Evolutionary conservation across 2,329 filamentous ascomycete species (phyloP).

Genomic region (Colletotrichum plurivorum): DNA sequence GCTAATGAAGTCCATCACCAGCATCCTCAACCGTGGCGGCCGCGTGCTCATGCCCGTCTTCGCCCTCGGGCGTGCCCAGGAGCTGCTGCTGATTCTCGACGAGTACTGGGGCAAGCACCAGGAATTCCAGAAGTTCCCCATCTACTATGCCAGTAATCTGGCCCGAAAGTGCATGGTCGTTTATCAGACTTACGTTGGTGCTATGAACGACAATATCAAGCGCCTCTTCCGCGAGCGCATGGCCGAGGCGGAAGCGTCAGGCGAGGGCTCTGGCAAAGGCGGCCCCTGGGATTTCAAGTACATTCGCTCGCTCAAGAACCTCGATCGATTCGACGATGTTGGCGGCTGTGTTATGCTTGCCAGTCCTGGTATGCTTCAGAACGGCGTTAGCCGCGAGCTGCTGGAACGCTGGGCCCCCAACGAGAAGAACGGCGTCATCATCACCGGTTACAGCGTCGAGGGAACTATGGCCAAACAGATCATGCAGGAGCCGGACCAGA

Average conservation of each 20-base stretch:
- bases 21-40: slow-evolving; percentile 90
- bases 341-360: slow-evolving; percentile 98
- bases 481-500: slow-evolving; percentile 94
- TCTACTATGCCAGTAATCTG: slow-evolving; percentile 97
- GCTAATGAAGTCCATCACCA: slow-evolving; percentile 95
- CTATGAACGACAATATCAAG: slow-evolving; percentile 99
- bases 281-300: slow-evolving; percentile 98
- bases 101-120: slow-evolving; percentile 95
- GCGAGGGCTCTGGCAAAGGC: slow-evolving; percentile 81
- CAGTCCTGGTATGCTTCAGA: slow-evolving; percentile 98
- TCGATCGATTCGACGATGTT: slow-evolving; percentile 96
- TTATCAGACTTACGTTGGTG: slow-evolving; percentile 97
- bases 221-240: slow-evolving; percentile 93
- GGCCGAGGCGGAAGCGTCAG: slow-evolving; percentile 87
- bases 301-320: slow-evolving; percentile 90
- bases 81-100: slow-evolving; percentile 93
- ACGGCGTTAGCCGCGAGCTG: slow-evolving; percentile 91
- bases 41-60: slow-evolving; percentile 96
- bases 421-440: slow-evolving; percentile 97
- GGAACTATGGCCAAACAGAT: slow-evolving; percentile 98
- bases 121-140: slow-evolving; percentile 91
- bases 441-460: slow-evolving; percentile 98
- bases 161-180: slow-evolving; percentile 98
- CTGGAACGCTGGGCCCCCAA: slow-evolving; percentile 97
- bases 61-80: slow-evolving; percentile 92